Evolutionary conservation across 192 early-diverging fungal species (phyloP).

Genomic region (Radiomyces spectabilis): DNA sequence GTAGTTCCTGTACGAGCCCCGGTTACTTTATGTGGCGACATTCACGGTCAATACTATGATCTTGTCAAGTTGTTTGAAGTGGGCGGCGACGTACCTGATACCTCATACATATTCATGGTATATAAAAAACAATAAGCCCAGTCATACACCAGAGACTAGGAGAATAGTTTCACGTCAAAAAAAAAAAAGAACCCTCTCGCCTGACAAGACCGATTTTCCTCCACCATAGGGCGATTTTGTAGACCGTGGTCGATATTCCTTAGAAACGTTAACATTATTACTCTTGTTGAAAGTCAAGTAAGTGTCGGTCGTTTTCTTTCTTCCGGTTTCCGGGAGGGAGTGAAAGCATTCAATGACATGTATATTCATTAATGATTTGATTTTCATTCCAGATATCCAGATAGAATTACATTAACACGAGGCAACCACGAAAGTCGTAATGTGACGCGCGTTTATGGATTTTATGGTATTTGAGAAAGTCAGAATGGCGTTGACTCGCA

Average conservation of each 20-base stretch:
- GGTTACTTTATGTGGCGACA: constrained; percentile 95
- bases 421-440: constrained; percentile 96
- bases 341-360: too few species aligned
- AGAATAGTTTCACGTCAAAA: background rate
- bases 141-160: background rate
- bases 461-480: constrained; percentile 60
- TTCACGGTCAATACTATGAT: constrained; percentile 97
- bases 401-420: constrained; percentile 88
- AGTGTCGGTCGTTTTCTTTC: too few species aligned
- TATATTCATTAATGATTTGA: background rate
- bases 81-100: constrained; percentile 86
- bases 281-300: constrained; percentile 87
- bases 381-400: constrained; percentile 71
- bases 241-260: constrained; percentile 91
- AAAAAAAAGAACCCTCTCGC: background rate
- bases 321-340: background rate
- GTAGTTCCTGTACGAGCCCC: constrained; percentile 90
- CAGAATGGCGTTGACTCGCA: background rate
- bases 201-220: background rate
- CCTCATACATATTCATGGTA: constrained; percentile 97
- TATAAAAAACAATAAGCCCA: background rate
- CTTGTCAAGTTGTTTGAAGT: constrained; percentile 91
- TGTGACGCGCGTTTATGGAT: constrained; percentile 94
- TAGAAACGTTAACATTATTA: constrained; percentile 92
- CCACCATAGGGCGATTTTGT: constrained; percentile 86